A percentile compares a stretch with the other conserved stretches of the same genome.
Conservation (phyloP, 768 basidiomycete genomes). For the Lactarius indigo region DNA sequence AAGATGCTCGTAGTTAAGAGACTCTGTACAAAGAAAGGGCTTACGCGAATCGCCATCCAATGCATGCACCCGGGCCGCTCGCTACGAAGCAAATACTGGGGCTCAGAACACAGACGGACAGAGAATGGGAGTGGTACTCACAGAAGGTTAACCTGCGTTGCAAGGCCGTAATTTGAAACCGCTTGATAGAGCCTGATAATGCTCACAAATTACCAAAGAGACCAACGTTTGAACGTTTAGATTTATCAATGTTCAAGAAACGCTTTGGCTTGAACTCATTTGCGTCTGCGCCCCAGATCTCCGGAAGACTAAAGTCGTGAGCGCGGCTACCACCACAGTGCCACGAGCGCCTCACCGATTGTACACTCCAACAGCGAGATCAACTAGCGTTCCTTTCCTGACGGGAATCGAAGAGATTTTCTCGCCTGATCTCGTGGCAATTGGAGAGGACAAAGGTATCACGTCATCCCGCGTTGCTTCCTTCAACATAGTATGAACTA, state of each 20-base stretch:
- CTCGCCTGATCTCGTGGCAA: constrained; percentile 1
- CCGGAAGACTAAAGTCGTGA: constrained; percentile 1
- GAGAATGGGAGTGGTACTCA: neutral
- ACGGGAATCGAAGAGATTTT: constrained; percentile 6
- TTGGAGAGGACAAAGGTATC: constrained; percentile 22
- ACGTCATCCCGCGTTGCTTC: constrained; percentile 25
- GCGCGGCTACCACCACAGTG: neutral
- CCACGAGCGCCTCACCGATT: neutral
- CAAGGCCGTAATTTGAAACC: neutral
- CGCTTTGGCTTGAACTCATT: constrained; percentile 6
- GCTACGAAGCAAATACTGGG: neutral
- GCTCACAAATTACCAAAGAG: neutral
- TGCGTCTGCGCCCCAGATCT: constrained; percentile 9
- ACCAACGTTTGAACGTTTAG: neutral
- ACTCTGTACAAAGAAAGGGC: neutral
- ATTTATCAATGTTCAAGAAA: constrained; percentile 2
- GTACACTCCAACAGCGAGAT: constrained; percentile 5
- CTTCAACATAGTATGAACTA: constrained; percentile 6
- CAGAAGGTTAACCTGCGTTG: constrained; percentile 6
- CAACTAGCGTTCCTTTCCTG: constrained; percentile 2
- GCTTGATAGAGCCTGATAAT: neutral
- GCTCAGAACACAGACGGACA: neutral
- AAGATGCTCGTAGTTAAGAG: neutral
- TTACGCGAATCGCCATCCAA: constrained; percentile 18
- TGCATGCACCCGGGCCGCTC: neutral